phyloP scores from a whole-genome alignment of 768 basidiomycete species.

The Rhizopogon sp. region DNA sequence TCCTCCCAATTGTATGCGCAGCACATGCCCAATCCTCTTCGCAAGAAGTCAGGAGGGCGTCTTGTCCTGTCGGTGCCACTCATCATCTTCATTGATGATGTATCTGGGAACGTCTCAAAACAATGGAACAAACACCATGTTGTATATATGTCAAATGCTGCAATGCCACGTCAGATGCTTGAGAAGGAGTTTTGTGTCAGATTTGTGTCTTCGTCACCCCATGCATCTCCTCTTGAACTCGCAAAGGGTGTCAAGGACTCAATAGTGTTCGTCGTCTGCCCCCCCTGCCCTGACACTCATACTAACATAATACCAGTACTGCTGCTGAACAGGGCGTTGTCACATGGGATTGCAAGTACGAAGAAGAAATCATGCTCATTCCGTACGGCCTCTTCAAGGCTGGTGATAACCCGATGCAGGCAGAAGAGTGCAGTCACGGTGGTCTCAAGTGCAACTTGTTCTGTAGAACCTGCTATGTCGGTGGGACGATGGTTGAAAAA shows the following conservation, averaged over 20 bases:
- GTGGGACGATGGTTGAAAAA: too few species aligned
- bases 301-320: neutral
- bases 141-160: slow-evolving; percentile 14
- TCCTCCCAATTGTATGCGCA: too few species aligned
- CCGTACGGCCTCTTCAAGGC: slow-evolving; percentile 13
- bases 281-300: neutral
- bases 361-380: slow-evolving; percentile 8
- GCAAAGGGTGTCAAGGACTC: slow-evolving; percentile 2
- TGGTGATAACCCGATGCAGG: slow-evolving; percentile 25
- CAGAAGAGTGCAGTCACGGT: too few species aligned
- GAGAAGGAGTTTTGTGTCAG: slow-evolving; percentile 16
- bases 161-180: slow-evolving; percentile 10
- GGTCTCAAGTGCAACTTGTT: too few species aligned
- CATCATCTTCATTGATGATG: slow-evolving; percentile 19
- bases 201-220: slow-evolving; percentile 17
- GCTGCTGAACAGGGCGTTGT: slow-evolving; percentile 2
- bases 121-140: slow-evolving; percentile 23
- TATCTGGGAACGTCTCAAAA: slow-evolving; percentile 23
- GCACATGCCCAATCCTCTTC: too few species aligned
- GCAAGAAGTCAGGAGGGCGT: too few species aligned
- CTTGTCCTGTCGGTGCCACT: slow-evolving; percentile 6
- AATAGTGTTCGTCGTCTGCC: slow-evolving; percentile 6
- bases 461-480: too few species aligned
- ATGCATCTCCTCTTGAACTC: slow-evolving; percentile 15
- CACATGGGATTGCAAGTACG: slow-evolving; percentile 9